Conservation (phyloP, 2,329 filamentous ascomycete genomes). For the Aspergillus sp. region DNA sequence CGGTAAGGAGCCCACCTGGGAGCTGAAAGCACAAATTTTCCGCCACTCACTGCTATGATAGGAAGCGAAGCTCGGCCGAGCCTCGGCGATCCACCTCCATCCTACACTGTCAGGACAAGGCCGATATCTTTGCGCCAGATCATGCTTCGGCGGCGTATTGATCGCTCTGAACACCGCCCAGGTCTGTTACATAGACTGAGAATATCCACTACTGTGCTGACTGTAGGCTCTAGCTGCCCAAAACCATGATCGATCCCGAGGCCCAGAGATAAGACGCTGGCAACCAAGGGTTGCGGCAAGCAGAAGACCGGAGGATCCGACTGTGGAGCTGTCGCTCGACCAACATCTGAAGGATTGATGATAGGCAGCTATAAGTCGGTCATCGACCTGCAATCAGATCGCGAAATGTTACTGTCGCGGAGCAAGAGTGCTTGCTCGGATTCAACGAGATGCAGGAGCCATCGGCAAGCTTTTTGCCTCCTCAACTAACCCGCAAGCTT, state of each 20-base stretch:
- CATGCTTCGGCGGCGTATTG: constrained; percentile 22
- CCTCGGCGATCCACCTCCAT: constrained; percentile 29
- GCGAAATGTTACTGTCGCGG: background rate
- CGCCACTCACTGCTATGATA: constrained; percentile 34
- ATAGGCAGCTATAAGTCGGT: background rate
- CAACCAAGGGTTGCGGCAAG: constrained; percentile 29
- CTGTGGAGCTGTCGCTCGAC: constrained; percentile 29
- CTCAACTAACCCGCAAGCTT: background rate
- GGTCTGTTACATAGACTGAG: constrained; percentile 27
- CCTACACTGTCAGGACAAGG: constrained; percentile 26
- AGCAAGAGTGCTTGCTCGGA: constrained; percentile 22
- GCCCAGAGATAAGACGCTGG: constrained; percentile 16
- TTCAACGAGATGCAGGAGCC: constrained; percentile 22
- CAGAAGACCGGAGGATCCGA: constrained; percentile 32
- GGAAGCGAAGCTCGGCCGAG: constrained; percentile 27
- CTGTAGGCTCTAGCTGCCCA: constrained; percentile 17
- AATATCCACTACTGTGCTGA: constrained; percentile 32
- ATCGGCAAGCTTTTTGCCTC: constrained; percentile 22
- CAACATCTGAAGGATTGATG: constrained; percentile 22
- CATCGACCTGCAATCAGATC: background rate
- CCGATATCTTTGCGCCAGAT: constrained; percentile 24
- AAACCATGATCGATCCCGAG: constrained; percentile 28
- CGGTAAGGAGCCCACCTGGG: background rate
- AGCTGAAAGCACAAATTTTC: constrained; percentile 10
- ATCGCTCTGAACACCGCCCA: constrained; percentile 25